Evolutionary conservation across 495 filamentous ascomycete species (phyloP), one percentile per base, ranked within the genome.

Genomic region (Aspergillus cavernicola): DNA sequence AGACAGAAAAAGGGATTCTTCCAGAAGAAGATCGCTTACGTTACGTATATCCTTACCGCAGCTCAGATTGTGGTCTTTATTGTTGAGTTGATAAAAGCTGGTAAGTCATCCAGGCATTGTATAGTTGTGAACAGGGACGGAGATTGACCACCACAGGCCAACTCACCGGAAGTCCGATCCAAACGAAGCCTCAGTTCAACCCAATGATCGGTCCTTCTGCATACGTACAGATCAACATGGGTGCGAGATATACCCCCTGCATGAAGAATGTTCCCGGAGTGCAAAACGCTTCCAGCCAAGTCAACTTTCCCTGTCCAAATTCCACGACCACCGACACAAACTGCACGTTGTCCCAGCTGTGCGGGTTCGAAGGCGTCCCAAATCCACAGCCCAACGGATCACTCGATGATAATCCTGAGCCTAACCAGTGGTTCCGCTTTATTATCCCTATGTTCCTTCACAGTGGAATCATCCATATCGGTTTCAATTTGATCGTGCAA

Each of bases 381-480:
- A 81, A 87, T 50, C 87, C 85, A 12, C 46, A 60, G 6, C 55
- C 63, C 1, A 53, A 53, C 20, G 72, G 73, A 38, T 66, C 65
- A 13, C 61, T 76, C 35, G 64, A 71, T 42, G 76, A 80, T 40
- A 64, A 59, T 6, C 75, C 70, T 4, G 68, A 76, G 47, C 93
- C 93, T 13, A 85, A 97, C 61, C 93, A 98, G 66, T 97, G 93
- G 93, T 98, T 82, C 65, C 85, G 93, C 44, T 97, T 98, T 72
- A 96, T 98, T 65, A 72, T 85, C 15, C 93, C 93, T 39, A 97
- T 98, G 51, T 98, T 98, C 75, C 68, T 97, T 54, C 93, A 98
- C 62, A 89, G 88, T 22, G 93, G 93, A 5, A 70, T 98, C 36
- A 82, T 98, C 56, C 93, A 98, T 70, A 95, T 98, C 53, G 86